These are phyloP conservation scores for Flaveria floridana DNA, from an alignment of 140 eudicot genomes.

Conservation along the genomic window DNA sequence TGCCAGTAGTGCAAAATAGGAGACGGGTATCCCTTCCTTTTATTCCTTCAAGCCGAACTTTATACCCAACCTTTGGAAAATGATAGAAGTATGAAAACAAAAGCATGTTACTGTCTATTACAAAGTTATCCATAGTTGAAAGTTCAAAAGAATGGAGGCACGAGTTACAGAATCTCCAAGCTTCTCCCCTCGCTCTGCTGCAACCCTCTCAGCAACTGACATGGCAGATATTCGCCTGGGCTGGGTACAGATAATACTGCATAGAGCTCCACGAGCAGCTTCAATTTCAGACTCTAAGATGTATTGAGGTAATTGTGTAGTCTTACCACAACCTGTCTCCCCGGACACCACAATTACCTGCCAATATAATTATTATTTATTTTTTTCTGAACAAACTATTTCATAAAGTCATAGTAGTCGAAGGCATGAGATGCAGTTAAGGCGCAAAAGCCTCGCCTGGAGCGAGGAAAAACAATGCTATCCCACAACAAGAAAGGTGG, in stretches of 20 bases:
- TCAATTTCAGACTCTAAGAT: constrained; percentile 80
- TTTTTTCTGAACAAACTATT: background rate
- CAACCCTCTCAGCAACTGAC: constrained; percentile 93
- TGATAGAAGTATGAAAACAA: background rate
- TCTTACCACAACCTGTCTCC: constrained; percentile 94
- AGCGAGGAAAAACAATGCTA: no score
- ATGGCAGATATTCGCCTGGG: constrained; percentile 94
- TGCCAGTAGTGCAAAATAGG: constrained; percentile 88
- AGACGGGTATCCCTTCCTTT: constrained; percentile 93
- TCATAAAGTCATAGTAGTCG: background rate
- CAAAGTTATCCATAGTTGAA: constrained; percentile 18
- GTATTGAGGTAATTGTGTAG: constrained; percentile 91
- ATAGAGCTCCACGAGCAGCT: constrained; percentile 72
- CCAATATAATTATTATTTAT: constrained; percentile 22
- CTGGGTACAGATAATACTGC: constrained; percentile 89
- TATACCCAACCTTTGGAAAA: constrained; percentile 67
- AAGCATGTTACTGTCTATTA: constrained; percentile 18
- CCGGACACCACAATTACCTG: constrained; percentile 94
- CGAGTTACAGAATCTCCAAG: constrained; percentile 73
- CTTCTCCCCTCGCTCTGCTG: constrained; percentile 88
- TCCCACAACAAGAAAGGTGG: no score
- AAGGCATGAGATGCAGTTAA: no score
- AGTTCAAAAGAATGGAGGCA: background rate
- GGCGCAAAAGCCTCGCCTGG: no score
- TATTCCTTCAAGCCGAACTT: constrained; percentile 90